Conservation (phyloP, 116 monocot species). For the Zostera marina region DNA sequence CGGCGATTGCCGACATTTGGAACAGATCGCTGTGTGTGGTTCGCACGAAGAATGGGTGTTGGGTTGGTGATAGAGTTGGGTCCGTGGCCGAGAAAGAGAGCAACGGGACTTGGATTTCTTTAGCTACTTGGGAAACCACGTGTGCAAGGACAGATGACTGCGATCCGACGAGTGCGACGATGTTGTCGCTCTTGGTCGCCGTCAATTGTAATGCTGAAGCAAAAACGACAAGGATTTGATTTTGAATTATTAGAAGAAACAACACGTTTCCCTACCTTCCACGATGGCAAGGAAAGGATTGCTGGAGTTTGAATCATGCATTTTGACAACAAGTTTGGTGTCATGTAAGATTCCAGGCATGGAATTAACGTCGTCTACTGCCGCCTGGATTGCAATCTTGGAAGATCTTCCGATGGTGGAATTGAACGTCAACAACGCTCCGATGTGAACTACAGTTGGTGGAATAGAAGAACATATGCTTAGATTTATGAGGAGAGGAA, state of each 20-base stretch:
- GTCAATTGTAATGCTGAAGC: too few relatives aligned
- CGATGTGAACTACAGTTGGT: slow-evolving; percentile 47
- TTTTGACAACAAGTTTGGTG: slow-evolving; percentile 30
- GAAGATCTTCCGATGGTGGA: slow-evolving; percentile 46
- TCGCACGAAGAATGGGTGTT: slow-evolving; percentile 66
- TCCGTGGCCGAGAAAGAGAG: slow-evolving; percentile 62
- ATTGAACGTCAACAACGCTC: slow-evolving; percentile 41
- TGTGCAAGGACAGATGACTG: slow-evolving; percentile 30
- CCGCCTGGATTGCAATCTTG: slow-evolving; percentile 50
- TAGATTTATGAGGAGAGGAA: too few relatives aligned
- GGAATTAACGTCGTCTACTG: slow-evolving; percentile 48
- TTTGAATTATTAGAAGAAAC: background rate
- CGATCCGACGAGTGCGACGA: too few relatives aligned
- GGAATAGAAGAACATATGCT: background rate
- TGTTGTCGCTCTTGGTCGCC: too few relatives aligned
- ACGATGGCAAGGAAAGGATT: slow-evolving; percentile 35
- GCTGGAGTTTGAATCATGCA: slow-evolving; percentile 35
- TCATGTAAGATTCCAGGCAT: slow-evolving; percentile 24
- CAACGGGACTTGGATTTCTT: slow-evolving; percentile 59
- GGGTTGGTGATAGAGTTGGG: slow-evolving; percentile 41
- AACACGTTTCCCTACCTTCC: slow-evolving; percentile 14
- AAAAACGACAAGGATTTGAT: too few relatives aligned
- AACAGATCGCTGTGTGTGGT: slow-evolving; percentile 47
- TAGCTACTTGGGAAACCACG: slow-evolving; percentile 27
- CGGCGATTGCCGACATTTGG: slow-evolving; percentile 63